Evolutionary conservation across 208 protist genomes (phyloP).

Genomic region (Wallacemonas sp.): DNA sequence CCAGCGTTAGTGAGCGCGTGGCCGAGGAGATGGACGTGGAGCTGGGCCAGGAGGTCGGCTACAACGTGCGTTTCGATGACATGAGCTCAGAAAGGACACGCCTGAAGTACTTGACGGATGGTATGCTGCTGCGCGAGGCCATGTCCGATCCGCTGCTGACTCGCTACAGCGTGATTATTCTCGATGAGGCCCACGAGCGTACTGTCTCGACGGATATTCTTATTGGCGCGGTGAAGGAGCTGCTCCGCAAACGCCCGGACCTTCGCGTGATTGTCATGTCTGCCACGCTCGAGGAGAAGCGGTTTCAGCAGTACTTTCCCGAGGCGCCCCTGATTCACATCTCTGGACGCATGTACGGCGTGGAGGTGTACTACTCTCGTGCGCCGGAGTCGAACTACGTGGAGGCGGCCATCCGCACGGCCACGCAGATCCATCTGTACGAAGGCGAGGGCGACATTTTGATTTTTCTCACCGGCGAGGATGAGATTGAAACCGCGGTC

Average conservation of each 20-base stretch:
- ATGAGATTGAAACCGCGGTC: conserved; percentile 99
- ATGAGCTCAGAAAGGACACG: conserved; percentile 92
- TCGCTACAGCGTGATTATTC: conserved; percentile 96
- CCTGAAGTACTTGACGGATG: conserved; percentile 99
- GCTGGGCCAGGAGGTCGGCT: conserved; percentile 98
- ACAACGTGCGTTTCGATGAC: conserved; percentile 99
- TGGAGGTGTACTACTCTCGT: conserved; percentile 88
- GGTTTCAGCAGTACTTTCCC: conserved; percentile 98
- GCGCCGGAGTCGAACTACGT: conserved; percentile 96
- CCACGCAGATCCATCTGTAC: conserved; percentile 97
- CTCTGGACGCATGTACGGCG: conserved; percentile 96
- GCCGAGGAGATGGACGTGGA: conserved; percentile 97
- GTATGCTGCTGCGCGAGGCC: conserved; percentile 98
- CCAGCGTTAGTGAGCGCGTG: conserved; percentile 98
- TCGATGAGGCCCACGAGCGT: conserved; percentile 99
- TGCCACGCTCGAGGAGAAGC: conserved; percentile 97
- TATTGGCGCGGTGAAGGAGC: conserved; percentile 97
- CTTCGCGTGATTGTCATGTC: conserved; percentile 97
- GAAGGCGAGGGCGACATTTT: conserved; percentile 98
- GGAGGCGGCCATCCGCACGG: conserved; percentile 96
- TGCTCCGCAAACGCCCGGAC: conserved; percentile 79
- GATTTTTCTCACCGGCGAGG: conserved; percentile 99
- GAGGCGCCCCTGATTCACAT: conserved; percentile 97
- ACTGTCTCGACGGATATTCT: conserved; percentile 99
- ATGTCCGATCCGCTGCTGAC: conserved; percentile 92